Evolutionary conservation across 2,329 filamentous ascomycete genomes (phyloP), one percentile per base, ranked within the genome.

Genomic region (Balansia obtecta): DNA sequence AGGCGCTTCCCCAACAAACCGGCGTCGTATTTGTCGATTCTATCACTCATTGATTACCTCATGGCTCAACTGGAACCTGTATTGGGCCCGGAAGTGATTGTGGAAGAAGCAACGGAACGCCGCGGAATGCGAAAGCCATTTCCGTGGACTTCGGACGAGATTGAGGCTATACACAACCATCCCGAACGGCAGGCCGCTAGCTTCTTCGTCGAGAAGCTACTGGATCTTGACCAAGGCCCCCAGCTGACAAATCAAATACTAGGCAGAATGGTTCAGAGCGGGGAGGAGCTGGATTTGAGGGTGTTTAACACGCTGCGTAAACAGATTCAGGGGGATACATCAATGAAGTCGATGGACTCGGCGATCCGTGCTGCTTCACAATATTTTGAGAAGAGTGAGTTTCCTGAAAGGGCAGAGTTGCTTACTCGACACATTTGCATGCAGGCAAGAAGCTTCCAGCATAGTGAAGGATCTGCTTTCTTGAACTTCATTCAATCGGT

Each of bases 201-300:
- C 54, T 67, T 80, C n/a, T 79, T 85, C 48, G 62, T 84, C 22
- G 79, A 82, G 59, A 87, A 85, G 61, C 70, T 89, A 27, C 70
- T 89, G 30, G 69, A 71, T 18, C 71, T 85, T 46, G 75, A 83
- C 54, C 77, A 83, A 58, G 81, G 80, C 49, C 63, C 65, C 0
- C 54, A 60, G 1, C 69, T 70, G 2, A 79, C 76, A 1, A 70
- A 75, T 46, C 68, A 65, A 12, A 83, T 89, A 48, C 61, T 89
- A 46, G 65, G 65, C 38, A 68, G 72, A 3, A 69, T 88, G 37
- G 65, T 86, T 41, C 64, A 68, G n/a, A 67, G 75, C 18, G 73
- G 76, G 50, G 63, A 68, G 0, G 57, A 67, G 7, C 72, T 81
- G 63, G 77, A 80, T 42, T 46, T 66, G 0, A 67, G 71, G 43